phyloP scores from a whole-genome alignment of 2,329 filamentous ascomycete genomes.

The Pyricularia grisea region DNA sequence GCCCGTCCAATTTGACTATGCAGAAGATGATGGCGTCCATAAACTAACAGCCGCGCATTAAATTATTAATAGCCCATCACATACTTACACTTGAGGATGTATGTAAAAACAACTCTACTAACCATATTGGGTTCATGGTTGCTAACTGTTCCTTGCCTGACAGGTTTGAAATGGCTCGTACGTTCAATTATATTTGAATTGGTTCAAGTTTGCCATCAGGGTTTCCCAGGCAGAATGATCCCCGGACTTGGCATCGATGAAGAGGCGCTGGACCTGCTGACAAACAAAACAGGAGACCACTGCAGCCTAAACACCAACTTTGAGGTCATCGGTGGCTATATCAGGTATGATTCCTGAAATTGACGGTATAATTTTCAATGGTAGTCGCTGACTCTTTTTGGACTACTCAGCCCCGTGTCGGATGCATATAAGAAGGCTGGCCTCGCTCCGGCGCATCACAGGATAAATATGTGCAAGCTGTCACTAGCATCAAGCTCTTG shows the following conservation, averaged over 20 bases:
- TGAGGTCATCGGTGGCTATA: constrained; percentile 77
- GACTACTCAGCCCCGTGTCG: constrained; percentile 24
- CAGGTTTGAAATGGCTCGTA: constrained; percentile 6
- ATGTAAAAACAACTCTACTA: background rate
- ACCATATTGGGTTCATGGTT: background rate
- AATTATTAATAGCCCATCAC: constrained; percentile 1
- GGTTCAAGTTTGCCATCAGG: background rate
- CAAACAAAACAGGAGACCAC: background rate
- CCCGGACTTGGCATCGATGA: background rate
- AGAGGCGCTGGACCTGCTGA: background rate
- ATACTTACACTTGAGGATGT: constrained; percentile 4
- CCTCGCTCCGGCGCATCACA: constrained; percentile 62
- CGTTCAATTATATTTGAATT: background rate
- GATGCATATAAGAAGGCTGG: constrained; percentile 69
- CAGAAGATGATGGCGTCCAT: background rate
- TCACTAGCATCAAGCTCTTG: constrained; percentile 69
- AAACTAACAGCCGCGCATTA: background rate
- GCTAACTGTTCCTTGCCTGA: background rate
- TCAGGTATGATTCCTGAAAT: background rate
- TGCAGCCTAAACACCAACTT: constrained; percentile 30
- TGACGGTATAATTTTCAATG: background rate
- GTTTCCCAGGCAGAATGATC: background rate
- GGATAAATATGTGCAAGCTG: constrained; percentile 77
- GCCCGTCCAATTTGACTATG: background rate
- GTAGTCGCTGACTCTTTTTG: background rate